Evolutionary conservation across 2,329 filamentous ascomycete species (phyloP).

Genomic region (Aspergillus melleus): DNA sequence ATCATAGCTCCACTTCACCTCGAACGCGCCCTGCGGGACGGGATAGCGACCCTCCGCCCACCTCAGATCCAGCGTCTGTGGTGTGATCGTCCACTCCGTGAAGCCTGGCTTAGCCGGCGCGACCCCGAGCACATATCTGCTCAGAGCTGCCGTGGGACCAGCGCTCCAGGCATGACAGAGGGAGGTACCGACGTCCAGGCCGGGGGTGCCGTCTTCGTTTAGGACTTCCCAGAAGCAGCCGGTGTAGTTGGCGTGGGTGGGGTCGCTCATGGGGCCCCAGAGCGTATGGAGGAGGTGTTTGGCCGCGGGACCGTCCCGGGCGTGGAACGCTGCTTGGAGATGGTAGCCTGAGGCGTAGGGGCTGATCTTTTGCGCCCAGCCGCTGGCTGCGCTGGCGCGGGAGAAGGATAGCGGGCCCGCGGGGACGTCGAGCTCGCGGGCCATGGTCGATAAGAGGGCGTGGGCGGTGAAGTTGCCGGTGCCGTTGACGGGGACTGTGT

Average conservation of each 20-base stretch:
- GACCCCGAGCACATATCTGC: conserved; percentile 29
- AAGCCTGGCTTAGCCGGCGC: conserved; percentile 22
- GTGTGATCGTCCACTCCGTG: conserved; percentile 13
- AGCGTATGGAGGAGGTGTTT: conserved; percentile 6
- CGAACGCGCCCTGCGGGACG: conserved; percentile 5
- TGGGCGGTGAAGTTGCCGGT: not conserved
- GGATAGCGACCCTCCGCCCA: conserved; percentile 15
- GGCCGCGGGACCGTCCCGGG: conserved; percentile 5
- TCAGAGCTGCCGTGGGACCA: conserved; percentile 35
- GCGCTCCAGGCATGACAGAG: conserved; percentile 38
- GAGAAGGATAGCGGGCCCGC: conserved; percentile 15
- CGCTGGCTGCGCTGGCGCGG: conserved; percentile 6
- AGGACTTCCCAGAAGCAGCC: conserved; percentile 16
- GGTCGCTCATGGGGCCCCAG: conserved; percentile 16
- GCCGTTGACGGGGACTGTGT: not conserved
- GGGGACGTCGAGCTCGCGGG: conserved; percentile 9
- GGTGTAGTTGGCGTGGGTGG: conserved; percentile 12
- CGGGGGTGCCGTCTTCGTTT: conserved; percentile 8
- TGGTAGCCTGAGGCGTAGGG: conserved; percentile 16
- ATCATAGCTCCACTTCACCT: conserved; percentile 9
- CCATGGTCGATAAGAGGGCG: conserved; percentile 9
- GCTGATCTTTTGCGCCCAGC: conserved; percentile 11
- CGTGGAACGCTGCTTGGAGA: conserved; percentile 12
- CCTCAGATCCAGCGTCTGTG: conserved; percentile 19
- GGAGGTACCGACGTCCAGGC: conserved; percentile 25